phyloP scores from a whole-genome alignment of 192 early-diverging fungal genomes.

The Lunasporangiospora selenospora region DNA sequence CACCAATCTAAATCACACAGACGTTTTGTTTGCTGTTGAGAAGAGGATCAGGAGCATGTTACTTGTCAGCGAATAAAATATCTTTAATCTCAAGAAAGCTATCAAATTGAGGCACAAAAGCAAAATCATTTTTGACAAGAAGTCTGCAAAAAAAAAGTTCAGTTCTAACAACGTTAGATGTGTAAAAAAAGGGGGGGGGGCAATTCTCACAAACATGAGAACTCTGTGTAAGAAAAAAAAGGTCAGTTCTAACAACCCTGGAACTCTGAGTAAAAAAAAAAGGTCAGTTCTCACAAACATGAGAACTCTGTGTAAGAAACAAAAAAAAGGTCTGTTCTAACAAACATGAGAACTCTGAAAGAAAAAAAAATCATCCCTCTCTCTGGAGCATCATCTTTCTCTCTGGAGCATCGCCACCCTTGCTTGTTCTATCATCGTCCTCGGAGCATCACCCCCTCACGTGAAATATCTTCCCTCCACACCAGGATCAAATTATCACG shows the following conservation, averaged over 20 bases:
- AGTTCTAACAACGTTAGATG: no score
- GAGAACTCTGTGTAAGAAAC: not conserved
- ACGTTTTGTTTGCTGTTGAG: slow-evolving; percentile 6
- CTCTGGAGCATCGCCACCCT: no score
- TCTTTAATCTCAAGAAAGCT: not conserved
- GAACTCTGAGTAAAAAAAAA: no score
- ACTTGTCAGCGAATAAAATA: not conserved
- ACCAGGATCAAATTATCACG: no score
- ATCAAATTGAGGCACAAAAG: not conserved
- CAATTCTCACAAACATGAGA: slow-evolving; percentile 1
- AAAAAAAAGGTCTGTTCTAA: not conserved
- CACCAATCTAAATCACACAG: slow-evolving; percentile 8
- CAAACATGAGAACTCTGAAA: slow-evolving; percentile 1
- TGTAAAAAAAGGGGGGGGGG: no score
- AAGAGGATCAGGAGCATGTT: slow-evolving; percentile 14
- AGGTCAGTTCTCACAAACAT: slow-evolving; percentile 2
- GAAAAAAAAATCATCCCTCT: no score
- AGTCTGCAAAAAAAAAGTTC: not conserved
- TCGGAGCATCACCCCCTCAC: no score
- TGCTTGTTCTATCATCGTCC: no score
- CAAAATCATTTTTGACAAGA: slow-evolving; percentile 1
- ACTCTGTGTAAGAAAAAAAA: not conserved
- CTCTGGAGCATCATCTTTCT: no score
- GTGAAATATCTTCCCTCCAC: no score
- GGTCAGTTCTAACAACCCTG: no score